phyloP scores from a whole-genome alignment of 768 basidiomycete species.

The Xerocomellus chrysenteron region DNA sequence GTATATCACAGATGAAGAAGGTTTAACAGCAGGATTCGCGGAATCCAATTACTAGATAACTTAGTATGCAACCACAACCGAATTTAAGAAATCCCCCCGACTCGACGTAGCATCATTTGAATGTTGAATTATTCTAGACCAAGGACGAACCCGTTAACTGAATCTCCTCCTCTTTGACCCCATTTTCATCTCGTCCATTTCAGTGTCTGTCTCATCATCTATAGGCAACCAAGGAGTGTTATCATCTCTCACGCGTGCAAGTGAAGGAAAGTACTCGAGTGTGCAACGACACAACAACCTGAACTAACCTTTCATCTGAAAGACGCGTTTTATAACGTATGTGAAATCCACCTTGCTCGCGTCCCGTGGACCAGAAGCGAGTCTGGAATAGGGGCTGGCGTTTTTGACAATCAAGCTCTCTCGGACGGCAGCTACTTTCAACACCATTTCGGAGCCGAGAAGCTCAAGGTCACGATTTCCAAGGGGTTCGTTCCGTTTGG shows the following conservation, averaged over 20 bases:
- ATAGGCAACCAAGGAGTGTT: not conserved
- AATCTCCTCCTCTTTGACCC: too few relatives aligned
- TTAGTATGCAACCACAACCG: not conserved
- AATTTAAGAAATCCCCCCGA: not conserved
- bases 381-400: rapidly evolving
- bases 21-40: not conserved
- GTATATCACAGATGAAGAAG: not conserved
- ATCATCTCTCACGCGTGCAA: not conserved
- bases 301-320: conserved; percentile 8
- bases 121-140: not conserved
- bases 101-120: conserved; percentile 1
- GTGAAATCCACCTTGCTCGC: conserved; percentile 15
- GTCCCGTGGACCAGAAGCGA: not conserved
- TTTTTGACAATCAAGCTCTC: conserved; percentile 12
- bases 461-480: conserved; percentile 10
- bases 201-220: not conserved
- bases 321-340: conserved; percentile 6
- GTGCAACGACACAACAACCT: not conserved
- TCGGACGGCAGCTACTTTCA: conserved; percentile 23
- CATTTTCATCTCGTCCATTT: too few relatives aligned
- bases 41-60: conserved; percentile 4
- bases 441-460: conserved; percentile 14
- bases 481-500: conserved; percentile 17
- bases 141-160: not conserved
- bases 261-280: not conserved